A percentile compares a stretch with the other conserved stretches of the same genome.
phyloP scores from a whole-genome alignment of 2,329 filamentous ascomycete species.

The Cercospora citrullina region DNA sequence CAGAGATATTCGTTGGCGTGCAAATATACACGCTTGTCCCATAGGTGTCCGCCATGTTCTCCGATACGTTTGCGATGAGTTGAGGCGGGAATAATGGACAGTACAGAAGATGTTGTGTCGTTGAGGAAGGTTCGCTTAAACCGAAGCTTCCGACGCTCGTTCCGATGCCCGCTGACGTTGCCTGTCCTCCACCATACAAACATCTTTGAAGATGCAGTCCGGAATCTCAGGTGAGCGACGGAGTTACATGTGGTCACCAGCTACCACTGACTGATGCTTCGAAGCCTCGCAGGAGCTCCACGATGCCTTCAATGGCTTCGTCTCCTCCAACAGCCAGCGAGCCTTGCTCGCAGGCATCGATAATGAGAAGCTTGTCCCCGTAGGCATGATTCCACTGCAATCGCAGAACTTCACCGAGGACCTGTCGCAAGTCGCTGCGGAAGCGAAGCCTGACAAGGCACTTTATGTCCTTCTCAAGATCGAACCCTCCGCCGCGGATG shows the following conservation, averaged over 20 bases:
- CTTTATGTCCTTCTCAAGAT: constrained; percentile 75
- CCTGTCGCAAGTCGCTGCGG: constrained; percentile 60
- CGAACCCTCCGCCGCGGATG: constrained; percentile 49
- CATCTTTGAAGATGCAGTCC: constrained; percentile 64
- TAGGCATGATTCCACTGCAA: constrained; percentile 56
- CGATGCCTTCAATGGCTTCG: constrained; percentile 68
- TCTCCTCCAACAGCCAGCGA: constrained; percentile 62
- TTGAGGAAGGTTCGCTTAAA: not conserved
- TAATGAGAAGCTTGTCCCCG: constrained; percentile 66
- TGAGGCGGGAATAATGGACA: too few species aligned
- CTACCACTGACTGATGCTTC: constrained; percentile 13
- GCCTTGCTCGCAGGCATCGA: constrained; percentile 71
- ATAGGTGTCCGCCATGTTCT: not conserved
- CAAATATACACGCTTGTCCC: not conserved
- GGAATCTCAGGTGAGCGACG: constrained; percentile 66
- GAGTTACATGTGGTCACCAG: not conserved
- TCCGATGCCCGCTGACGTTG: constrained; percentile 7
- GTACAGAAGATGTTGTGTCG: not conserved
- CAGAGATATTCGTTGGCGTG: not conserved
- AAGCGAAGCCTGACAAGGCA: constrained; percentile 66
- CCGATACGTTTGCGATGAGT: not conserved
- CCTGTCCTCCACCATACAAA: constrained; percentile 3
- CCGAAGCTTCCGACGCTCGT: constrained; percentile 8
- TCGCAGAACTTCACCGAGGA: constrained; percentile 62
- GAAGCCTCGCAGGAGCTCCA: constrained; percentile 76